A percentile compares a stretch with the other conserved stretches of the same genome.
phyloP scores from a whole-genome alignment of 2,329 filamentous ascomycete species.

The Seiridium unicorne region DNA sequence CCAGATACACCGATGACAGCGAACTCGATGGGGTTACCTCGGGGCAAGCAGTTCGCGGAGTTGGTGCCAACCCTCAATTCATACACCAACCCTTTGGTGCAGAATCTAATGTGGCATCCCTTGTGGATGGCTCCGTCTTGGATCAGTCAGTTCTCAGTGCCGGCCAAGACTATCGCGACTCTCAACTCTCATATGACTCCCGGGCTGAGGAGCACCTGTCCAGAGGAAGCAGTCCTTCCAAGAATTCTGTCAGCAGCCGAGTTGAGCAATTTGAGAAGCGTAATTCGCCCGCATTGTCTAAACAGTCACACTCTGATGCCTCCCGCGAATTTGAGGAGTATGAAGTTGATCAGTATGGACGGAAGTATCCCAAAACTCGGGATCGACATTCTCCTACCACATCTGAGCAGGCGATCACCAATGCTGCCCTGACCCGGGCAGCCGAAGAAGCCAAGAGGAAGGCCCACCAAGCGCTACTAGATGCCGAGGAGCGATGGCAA shows the following conservation, averaged over 20 bases:
- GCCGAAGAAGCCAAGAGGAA: conserved; percentile 52
- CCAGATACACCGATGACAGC: conserved; percentile 50
- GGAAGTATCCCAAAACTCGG: conserved; percentile 47
- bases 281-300: conserved; percentile 16
- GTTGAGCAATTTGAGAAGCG: conserved; percentile 29
- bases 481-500: conserved; percentile 38
- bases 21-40: conserved; percentile 59
- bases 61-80: conserved; percentile 74
- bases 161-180: conserved; percentile 33
- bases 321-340: conserved; percentile 53
- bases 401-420: conserved; percentile 57
- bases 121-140: conserved; percentile 72
- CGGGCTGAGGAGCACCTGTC: not conserved
- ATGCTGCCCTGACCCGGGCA: conserved; percentile 49
- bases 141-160: conserved; percentile 66
- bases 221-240: conserved; percentile 18
- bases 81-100: conserved; percentile 71
- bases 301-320: conserved; percentile 21
- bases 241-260: conserved; percentile 36
- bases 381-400: conserved; percentile 52
- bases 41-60: conserved; percentile 68
- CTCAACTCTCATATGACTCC: conserved; percentile 19
- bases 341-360: conserved; percentile 57
- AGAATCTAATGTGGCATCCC: conserved; percentile 87
- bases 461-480: conserved; percentile 34